These are phyloP conservation scores for Westerdykella aurantiaca DNA, from an alignment of 2,329 filamentous ascomycete genomes.

Conservation along the genomic window DNA sequence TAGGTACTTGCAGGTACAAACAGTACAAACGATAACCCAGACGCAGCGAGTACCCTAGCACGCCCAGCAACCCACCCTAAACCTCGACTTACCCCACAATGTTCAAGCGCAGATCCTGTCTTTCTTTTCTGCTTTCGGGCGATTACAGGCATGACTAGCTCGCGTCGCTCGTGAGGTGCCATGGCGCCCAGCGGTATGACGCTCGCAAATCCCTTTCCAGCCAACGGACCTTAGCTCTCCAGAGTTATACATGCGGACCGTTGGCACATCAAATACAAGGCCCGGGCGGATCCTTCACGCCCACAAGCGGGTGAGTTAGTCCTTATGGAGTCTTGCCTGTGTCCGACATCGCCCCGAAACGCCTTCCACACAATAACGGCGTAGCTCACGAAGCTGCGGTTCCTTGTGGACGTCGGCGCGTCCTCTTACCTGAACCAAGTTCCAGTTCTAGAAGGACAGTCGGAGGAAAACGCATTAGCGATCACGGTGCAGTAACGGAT, in stretches of 20 bases:
- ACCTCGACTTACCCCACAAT: constrained; percentile 28
- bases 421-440: constrained; percentile 13
- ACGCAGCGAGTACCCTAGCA: constrained; percentile 13
- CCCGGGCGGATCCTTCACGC: constrained; percentile 14
- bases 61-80: not conserved
- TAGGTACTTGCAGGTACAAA: constrained; percentile 25
- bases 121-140: constrained; percentile 16
- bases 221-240: constrained; percentile 13
- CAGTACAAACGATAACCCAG: not conserved
- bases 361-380: constrained; percentile 2
- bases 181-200: constrained; percentile 16
- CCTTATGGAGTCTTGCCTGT: not conserved
- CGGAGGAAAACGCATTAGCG: constrained; percentile 20
- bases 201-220: constrained; percentile 10
- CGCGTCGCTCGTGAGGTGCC: constrained; percentile 14
- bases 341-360: constrained; percentile 13
- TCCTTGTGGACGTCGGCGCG: constrained; percentile 2
- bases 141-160: constrained; percentile 12
- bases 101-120: constrained; percentile 23
- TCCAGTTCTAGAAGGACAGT: constrained; percentile 23
- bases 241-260: constrained; percentile 4
- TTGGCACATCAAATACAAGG: constrained; percentile 19
- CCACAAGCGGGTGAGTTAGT: constrained; percentile 4
- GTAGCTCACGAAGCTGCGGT: not conserved
- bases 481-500: constrained; percentile 14